Evolutionary conservation across 805 yeast species (phyloP).

Genomic region (Candida bentonensis): DNA sequence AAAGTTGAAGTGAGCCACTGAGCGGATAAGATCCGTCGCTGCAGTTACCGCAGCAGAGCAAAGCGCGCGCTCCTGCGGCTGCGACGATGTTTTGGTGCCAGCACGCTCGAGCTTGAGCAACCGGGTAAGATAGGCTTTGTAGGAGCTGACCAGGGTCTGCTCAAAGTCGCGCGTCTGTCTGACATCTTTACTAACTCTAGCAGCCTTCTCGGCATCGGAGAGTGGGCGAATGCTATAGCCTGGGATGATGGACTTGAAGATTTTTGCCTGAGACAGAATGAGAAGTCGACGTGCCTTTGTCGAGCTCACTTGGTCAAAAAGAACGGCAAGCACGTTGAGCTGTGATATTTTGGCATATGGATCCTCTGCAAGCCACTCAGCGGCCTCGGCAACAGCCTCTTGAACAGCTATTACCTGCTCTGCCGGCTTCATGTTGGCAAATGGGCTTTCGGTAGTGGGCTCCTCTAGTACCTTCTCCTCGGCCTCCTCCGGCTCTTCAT

Average conservation of each 20-base stretch:
- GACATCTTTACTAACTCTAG: conserved; percentile 73
- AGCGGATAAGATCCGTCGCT: conserved; percentile 58
- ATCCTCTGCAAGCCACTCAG: conserved; percentile 64
- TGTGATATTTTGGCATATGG: conserved; percentile 73
- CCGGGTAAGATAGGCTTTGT: conserved; percentile 49
- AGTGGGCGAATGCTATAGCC: conserved; percentile 76
- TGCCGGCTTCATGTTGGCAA: conserved; percentile 36
- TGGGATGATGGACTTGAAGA: conserved; percentile 76
- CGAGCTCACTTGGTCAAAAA: conserved; percentile 34
- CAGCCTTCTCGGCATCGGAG: conserved; percentile 66
- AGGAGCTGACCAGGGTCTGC: conserved; percentile 57
- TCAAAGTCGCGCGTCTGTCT: conserved; percentile 67
- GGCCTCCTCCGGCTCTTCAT: conserved; percentile 18
- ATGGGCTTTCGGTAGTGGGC: conserved; percentile 26
- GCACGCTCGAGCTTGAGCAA: conserved; percentile 31
- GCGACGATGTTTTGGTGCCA: conserved; percentile 19
- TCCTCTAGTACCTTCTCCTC: conserved; percentile 20
- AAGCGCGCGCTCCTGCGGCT: conserved; percentile 13
- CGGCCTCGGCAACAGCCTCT: conserved; percentile 73
- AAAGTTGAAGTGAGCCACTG: conserved; percentile 68
- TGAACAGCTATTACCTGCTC: conserved; percentile 40
- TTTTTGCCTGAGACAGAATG: conserved; percentile 65
- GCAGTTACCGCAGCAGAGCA: conserved; percentile 45
- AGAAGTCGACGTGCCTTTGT: conserved; percentile 42
- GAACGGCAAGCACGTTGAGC: conserved; percentile 24